Evolutionary conservation across 2,329 filamentous ascomycete genomes (phyloP).

Genomic region (Bipolaris sorokiniana): DNA sequence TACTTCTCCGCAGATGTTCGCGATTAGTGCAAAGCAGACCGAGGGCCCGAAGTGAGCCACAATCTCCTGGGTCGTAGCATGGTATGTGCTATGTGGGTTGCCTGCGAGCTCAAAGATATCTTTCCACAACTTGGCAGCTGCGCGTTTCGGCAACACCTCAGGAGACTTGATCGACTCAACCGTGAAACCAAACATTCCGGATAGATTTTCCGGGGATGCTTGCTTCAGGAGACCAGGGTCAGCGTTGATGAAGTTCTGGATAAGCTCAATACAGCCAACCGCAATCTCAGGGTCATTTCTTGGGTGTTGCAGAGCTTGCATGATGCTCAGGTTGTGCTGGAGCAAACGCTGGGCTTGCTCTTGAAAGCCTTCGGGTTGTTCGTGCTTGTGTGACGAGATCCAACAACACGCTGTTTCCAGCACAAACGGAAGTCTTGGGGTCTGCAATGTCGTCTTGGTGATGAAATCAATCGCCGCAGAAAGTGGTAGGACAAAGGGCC

Average conservation of each 20-base stretch:
- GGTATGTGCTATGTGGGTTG: constrained; percentile 35
- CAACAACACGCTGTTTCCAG: constrained; percentile 76
- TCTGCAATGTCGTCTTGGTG: constrained; percentile 63
- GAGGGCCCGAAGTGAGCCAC: constrained; percentile 42
- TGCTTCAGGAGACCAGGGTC: constrained; percentile 68
- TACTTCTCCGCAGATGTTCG: constrained; percentile 46
- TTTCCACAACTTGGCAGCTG: constrained; percentile 75
- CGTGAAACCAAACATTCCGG: constrained; percentile 74
- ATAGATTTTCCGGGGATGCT: constrained; percentile 63
- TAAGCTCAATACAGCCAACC: constrained; percentile 75
- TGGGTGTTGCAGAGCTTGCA: constrained; percentile 67
- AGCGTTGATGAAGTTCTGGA: constrained; percentile 67
- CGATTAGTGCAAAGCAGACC: constrained; percentile 40
- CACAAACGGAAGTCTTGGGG: constrained; percentile 70
- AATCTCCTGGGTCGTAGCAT: constrained; percentile 44
- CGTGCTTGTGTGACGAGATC: constrained; percentile 52
- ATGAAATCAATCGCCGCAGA: constrained; percentile 71
- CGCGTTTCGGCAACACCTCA: constrained; percentile 76
- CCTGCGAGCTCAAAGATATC: constrained; percentile 45
- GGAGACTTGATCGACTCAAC: constrained; percentile 72
- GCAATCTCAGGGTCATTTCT: constrained; percentile 73
- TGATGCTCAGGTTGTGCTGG: constrained; percentile 66
- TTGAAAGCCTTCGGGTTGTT: constrained; percentile 49
- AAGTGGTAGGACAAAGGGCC: constrained; percentile 77
- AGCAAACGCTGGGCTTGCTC: constrained; percentile 50